Evolutionary conservation across 495 filamentous ascomycete genomes (phyloP).

Genomic region (Aspergillus ostianus): DNA sequence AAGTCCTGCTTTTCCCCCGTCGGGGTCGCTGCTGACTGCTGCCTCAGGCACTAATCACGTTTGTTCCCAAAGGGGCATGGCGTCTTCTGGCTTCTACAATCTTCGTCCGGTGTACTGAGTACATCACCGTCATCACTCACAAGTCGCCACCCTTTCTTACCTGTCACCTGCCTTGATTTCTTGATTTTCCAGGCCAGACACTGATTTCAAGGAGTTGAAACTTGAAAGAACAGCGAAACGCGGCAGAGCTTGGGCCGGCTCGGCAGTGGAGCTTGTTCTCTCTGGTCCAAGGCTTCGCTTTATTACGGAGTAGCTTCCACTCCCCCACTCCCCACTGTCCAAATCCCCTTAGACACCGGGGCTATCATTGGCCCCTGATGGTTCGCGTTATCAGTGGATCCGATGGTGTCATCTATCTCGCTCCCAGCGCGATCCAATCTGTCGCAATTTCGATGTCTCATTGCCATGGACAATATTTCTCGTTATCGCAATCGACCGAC

Average conservation of each 20-base stretch:
- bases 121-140: too few relatives aligned
- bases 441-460: not conserved
- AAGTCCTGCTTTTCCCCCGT: too few relatives aligned
- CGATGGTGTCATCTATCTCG: slow-evolving; percentile 7
- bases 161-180: not conserved
- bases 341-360: not conserved
- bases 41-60: not conserved
- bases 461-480: not conserved
- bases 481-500: not conserved
- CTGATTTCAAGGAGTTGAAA: too few relatives aligned
- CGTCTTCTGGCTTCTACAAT: not conserved
- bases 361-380: not conserved
- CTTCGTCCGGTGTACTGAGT: too few relatives aligned
- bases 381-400: slow-evolving; percentile 3
- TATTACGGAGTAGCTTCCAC: not conserved
- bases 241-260: not conserved
- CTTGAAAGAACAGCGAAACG: too few relatives aligned
- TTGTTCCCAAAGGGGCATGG: not conserved
- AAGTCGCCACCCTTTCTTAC: too few relatives aligned
- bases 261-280: not conserved
- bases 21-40: not conserved
- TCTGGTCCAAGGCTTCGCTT: not conserved
- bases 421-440: not conserved
- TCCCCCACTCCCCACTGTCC: not conserved
- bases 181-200: not conserved